Evolutionary conservation across 495 filamentous ascomycete genomes (phyloP).

Genomic region (Pseudotulostoma volvatum): DNA sequence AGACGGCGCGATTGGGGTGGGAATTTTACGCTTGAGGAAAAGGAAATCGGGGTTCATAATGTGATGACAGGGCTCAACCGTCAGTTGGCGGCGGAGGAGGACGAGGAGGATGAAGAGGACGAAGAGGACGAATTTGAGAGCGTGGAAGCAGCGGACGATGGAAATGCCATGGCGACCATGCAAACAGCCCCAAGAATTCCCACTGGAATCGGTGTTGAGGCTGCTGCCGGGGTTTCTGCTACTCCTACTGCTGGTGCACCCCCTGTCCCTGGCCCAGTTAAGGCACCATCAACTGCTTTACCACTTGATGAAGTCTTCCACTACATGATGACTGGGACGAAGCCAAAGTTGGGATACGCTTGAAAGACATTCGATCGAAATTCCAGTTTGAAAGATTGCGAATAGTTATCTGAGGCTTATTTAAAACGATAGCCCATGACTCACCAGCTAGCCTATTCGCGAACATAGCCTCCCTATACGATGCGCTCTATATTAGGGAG

Average conservation of each 20-base stretch:
- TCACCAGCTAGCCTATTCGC: too few species aligned
- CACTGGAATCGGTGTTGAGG: constrained; percentile 23
- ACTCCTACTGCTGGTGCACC: constrained; percentile 25
- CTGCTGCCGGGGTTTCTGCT: constrained; percentile 11
- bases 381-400: constrained; percentile 1
- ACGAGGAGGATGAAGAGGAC: constrained; percentile 28
- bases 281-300: constrained; percentile 19
- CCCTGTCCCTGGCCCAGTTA: constrained; percentile 9
- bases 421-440: too few species aligned
- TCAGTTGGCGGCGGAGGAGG: constrained; percentile 33
- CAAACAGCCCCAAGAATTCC: constrained; percentile 25
- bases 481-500: too few species aligned
- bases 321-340: constrained; percentile 37
- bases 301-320: constrained; percentile 36
- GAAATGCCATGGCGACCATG: constrained; percentile 25
- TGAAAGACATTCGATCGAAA: not conserved
- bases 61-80: constrained; percentile 52
- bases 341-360: constrained; percentile 10
- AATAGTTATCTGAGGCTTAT: too few species aligned
- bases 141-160: constrained; percentile 10
- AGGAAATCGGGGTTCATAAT: constrained; percentile 46
- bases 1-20: constrained; percentile 37
- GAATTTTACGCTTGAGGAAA: constrained; percentile 55
- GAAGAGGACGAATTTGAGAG: constrained; percentile 34
- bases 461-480: too few species aligned